Evolutionary conservation across 1,284 basidiomycete species (phyloP), one percentile per base, ranked within the genome.

Genomic region (Marasmius fiardii): DNA sequence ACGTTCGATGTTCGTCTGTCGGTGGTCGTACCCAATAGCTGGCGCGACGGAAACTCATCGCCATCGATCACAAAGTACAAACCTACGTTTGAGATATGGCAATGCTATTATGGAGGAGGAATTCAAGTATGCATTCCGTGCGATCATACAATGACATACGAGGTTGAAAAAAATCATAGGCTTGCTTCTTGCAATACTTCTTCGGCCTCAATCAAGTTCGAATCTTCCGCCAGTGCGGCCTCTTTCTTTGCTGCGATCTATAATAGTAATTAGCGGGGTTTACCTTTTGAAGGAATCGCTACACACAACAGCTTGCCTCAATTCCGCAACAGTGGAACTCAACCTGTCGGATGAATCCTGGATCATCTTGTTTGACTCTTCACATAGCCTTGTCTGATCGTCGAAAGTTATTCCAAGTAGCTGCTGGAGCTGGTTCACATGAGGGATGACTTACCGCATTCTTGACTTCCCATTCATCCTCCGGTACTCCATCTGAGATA

Each of bases 351-450:
- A 71, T 10, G 87, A 81, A 65, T 92, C 86, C 26, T 75, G 75
- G 59, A 94, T 80, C 90, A 93, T 92, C 79, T 85, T 91, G 63
- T 84, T 75, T 33, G 88, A 86, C 74, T 95, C 92, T 59, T 88
- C 86, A 57, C 87, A 68, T 70, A 94, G 79, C 66, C 81, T 83
- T 63, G 74, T 82, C 92, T 93, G 52, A 58, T 34, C 28, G 39
- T 28, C 24, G 39, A 21, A 43, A 31, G 51, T 20, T 18, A 23
- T 28, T 24, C 10, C n/a, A 24, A 26, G 21, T n/a, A 4, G 10
- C 16, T 43, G 18, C 26, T 16, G 24, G 24, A 26, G 11, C 23
- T n/a, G 31, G 43, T 26, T 14, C 18, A 53, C n/a, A 18, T 8
- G 43, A 43, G n/a, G n/a, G 41, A 49, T 48, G 28, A 77, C 89